Conservation (phyloP, 805 yeast species). For the Starmerella vaccinii region DNA sequence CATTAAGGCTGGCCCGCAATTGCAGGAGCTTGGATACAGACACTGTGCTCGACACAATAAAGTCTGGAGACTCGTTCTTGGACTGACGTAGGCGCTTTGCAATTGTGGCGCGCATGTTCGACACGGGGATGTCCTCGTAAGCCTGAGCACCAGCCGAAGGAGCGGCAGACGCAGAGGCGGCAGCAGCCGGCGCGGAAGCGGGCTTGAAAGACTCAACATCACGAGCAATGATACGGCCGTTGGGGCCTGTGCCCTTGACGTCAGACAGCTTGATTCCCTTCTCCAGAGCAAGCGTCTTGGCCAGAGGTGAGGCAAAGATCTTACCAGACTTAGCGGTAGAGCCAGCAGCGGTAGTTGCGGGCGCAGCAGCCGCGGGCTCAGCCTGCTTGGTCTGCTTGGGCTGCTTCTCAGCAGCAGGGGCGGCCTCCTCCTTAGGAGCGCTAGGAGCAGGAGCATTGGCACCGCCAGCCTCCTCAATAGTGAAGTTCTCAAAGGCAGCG, state of each 20-base stretch:
- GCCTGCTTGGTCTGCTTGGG: conserved; percentile 26
- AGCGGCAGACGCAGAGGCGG: conserved; percentile 35
- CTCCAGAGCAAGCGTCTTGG: conserved; percentile 86
- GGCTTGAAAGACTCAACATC: conserved; percentile 72
- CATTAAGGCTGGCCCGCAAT: conserved; percentile 81
- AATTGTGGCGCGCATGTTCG: conserved; percentile 88
- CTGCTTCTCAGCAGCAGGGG: conserved; percentile 5
- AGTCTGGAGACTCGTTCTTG: conserved; percentile 79
- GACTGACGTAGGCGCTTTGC: conserved; percentile 81
- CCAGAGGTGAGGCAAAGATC: conserved; percentile 89
- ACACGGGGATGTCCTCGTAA: conserved; percentile 74
- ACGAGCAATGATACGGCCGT: conserved; percentile 83
- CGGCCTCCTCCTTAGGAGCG: conserved; percentile 19
- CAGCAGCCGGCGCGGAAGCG: conserved; percentile 29
- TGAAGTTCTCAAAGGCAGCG: conserved; percentile 71
- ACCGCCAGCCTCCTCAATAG: conserved; percentile 64
- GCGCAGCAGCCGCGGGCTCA: conserved; percentile 7
- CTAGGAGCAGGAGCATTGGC: conserved; percentile 38
- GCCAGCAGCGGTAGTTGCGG: conserved; percentile 6
- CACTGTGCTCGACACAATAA: conserved; percentile 77
- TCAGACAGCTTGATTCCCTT: conserved; percentile 78
- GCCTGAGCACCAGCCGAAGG: conserved; percentile 38
- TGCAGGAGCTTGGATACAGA: conserved; percentile 84
- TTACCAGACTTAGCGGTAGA: conserved; percentile 41
- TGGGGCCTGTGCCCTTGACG: conserved; percentile 87